Evolutionary conservation across 495 filamentous ascomycete genomes (phyloP).

Genomic region (Pseudotulostoma volvatum): DNA sequence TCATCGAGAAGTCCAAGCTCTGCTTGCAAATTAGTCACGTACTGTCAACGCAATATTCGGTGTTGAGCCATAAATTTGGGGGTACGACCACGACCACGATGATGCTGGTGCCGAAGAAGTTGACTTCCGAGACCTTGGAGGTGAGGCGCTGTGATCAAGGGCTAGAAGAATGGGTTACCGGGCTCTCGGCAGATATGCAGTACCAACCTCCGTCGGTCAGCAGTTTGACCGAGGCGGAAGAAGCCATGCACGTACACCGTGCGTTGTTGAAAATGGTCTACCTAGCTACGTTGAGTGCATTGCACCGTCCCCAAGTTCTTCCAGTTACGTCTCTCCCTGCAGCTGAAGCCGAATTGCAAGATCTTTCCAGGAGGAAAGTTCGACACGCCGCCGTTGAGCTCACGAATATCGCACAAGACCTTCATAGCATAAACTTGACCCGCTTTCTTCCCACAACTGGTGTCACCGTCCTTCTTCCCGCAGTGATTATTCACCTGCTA

Average conservation of each 20-base stretch:
- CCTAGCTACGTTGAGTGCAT: constrained; percentile 67
- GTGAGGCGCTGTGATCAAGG: constrained; percentile 58
- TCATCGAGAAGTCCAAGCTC: constrained; percentile 82
- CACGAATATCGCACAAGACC: constrained; percentile 56
- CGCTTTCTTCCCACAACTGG: constrained; percentile 72
- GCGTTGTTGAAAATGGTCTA: constrained; percentile 79
- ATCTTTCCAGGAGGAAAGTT: constrained; percentile 64
- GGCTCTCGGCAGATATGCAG: constrained; percentile 50
- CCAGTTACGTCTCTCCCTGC: constrained; percentile 50
- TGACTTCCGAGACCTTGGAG: constrained; percentile 54
- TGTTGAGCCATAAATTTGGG: constrained; percentile 62
- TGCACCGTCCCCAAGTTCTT: constrained; percentile 77
- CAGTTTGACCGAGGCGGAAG: constrained; percentile 30
- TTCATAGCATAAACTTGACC: constrained; percentile 52
- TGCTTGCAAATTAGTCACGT: constrained; percentile 74
- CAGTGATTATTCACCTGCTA: constrained; percentile 79
- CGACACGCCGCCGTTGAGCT: constrained; percentile 65
- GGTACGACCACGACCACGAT: constrained; percentile 65
- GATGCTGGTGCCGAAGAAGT: constrained; percentile 81
- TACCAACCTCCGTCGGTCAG: constrained; percentile 26
- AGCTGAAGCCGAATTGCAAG: constrained; percentile 44
- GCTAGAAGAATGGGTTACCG: constrained; percentile 52
- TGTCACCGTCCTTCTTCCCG: constrained; percentile 75
- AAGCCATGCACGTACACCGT: constrained; percentile 53
- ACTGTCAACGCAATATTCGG: constrained; percentile 74